These are phyloP conservation scores for Chaetomium olivaceum DNA, from an alignment of 2,329 filamentous ascomycete species.

Conservation along the genomic window DNA sequence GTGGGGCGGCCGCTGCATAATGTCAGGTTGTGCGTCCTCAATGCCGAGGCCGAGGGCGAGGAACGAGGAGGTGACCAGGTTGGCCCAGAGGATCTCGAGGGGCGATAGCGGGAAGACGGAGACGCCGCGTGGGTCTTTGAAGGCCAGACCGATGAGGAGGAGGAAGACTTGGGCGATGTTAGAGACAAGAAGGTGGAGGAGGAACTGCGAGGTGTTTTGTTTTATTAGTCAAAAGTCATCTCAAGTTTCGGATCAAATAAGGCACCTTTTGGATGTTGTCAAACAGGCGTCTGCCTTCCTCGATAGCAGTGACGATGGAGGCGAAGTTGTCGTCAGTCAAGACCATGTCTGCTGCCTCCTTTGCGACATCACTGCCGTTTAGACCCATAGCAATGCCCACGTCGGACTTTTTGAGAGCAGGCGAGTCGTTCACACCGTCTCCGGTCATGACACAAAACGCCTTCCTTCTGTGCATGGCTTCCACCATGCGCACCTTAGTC, in stretches of 20 bases:
- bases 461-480: slow-evolving; percentile 68
- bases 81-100: slow-evolving; percentile 75
- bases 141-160: slow-evolving; percentile 67
- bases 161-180: slow-evolving; percentile 71
- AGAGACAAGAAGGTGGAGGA: slow-evolving; percentile 66
- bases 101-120: slow-evolving; percentile 72
- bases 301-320: slow-evolving; percentile 71
- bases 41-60: slow-evolving; percentile 72
- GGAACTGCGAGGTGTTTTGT: too few relatives aligned
- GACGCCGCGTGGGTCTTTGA: slow-evolving; percentile 59
- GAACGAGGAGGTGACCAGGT: slow-evolving; percentile 71
- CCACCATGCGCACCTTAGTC: slow-evolving; percentile 75
- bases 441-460: slow-evolving; percentile 90
- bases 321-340: slow-evolving; percentile 87
- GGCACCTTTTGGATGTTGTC: slow-evolving; percentile 73
- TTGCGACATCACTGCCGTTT: slow-evolving; percentile 93
- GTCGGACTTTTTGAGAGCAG: slow-evolving; percentile 93
- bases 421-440: slow-evolving; percentile 96
- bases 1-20: slow-evolving; percentile 66
- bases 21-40: slow-evolving; percentile 67
- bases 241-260: not conserved
- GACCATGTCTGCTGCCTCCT: slow-evolving; percentile 91
- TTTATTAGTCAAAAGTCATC: too few relatives aligned
- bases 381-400: slow-evolving; percentile 97
- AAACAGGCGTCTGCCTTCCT: slow-evolving; percentile 68